These are phyloP conservation scores for Alternaria brassicicola DNA, from an alignment of 2,329 filamentous ascomycete genomes.

Conservation along the genomic window DNA sequence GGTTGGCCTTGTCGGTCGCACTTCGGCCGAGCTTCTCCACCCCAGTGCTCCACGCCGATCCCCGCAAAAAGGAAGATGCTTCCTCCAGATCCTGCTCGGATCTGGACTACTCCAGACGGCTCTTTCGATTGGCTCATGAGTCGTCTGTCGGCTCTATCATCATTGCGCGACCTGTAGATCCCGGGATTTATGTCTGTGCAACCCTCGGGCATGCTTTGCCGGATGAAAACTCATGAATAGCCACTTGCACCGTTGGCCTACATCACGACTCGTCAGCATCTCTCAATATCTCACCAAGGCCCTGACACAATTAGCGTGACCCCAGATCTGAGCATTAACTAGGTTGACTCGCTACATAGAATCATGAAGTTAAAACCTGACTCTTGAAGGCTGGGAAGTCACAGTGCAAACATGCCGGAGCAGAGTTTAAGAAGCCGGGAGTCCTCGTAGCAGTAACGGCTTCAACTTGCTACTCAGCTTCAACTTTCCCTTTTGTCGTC, in stretches of 20 bases:
- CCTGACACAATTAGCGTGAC: not conserved
- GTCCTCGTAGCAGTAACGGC: not conserved
- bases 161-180: not conserved
- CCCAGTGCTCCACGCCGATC: not conserved
- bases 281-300: not conserved
- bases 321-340: not conserved
- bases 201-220: slow-evolving; percentile 26
- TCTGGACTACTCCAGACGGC: not conserved
- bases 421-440: slow-evolving; percentile 7
- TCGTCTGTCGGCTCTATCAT: not conserved
- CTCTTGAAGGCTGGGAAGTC: slow-evolving; percentile 4
- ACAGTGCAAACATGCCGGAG: not conserved
- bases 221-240: slow-evolving; percentile 7
- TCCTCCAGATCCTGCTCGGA: not conserved
- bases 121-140: not conserved
- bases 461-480: not conserved
- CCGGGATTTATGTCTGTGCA: not conserved
- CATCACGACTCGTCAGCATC: slow-evolving; percentile 13
- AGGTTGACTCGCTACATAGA: slow-evolving; percentile 15
- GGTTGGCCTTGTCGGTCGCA: not conserved
- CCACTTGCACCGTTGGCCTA: not conserved
- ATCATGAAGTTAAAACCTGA: slow-evolving; percentile 3
- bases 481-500: not conserved
- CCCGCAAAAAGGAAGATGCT: not conserved
- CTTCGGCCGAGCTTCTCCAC: not conserved